Evolutionary conservation across 2,329 filamentous ascomycete genomes (phyloP).

Genomic region (Aspergillus carbonarius): DNA sequence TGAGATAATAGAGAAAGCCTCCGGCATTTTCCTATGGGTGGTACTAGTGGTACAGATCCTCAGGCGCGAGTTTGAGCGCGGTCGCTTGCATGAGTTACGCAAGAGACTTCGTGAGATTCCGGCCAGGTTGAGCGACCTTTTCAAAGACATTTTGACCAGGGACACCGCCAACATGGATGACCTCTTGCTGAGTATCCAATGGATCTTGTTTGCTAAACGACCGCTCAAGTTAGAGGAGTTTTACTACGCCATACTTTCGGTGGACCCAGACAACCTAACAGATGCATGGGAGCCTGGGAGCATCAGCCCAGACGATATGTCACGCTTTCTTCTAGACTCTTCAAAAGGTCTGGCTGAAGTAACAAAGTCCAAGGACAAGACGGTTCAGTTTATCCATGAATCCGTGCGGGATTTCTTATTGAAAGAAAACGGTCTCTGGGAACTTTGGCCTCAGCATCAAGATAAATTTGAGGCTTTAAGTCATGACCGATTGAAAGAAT

Average conservation of each 20-base stretch:
- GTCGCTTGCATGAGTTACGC: constrained; percentile 30
- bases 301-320: neutral
- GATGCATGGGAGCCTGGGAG: neutral
- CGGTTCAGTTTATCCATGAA: constrained; percentile 40
- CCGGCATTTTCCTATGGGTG: constrained; percentile 49
- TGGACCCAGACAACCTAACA: neutral
- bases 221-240: neutral
- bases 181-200: constrained; percentile 50
- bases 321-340: constrained; percentile 21
- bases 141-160: constrained; percentile 48
- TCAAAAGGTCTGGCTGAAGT: constrained; percentile 36
- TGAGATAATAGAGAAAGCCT: constrained; percentile 37
- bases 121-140: constrained; percentile 35
- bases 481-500: constrained; percentile 45
- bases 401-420: constrained; percentile 35
- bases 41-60: constrained; percentile 46
- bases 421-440: constrained; percentile 26
- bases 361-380: constrained; percentile 19
- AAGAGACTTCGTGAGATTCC: constrained; percentile 42
- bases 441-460: constrained; percentile 32
- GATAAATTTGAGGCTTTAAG: constrained; percentile 29
- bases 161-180: constrained; percentile 45
- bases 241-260: constrained; percentile 5
- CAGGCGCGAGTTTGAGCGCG: constrained; percentile 38
- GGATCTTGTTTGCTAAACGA: constrained; percentile 51